Conservation (phyloP, 305 asterid genomes). For the Withania somnifera region DNA sequence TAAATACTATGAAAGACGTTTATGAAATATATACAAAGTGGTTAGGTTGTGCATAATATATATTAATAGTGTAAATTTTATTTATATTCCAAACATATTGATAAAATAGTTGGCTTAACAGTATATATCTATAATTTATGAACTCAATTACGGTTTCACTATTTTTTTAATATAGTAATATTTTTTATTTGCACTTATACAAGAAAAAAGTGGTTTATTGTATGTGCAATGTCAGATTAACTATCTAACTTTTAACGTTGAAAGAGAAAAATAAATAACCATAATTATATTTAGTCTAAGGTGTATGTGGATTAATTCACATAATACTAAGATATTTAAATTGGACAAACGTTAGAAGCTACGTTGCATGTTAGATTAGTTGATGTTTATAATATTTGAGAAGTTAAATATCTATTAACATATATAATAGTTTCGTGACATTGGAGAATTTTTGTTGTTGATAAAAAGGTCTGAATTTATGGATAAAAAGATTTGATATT, state of each 20-base stretch:
- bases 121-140: neutral
- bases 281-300: neutral
- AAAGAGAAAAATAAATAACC: neutral
- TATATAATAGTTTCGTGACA: too few relatives aligned
- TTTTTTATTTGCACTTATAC: neutral
- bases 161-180: neutral
- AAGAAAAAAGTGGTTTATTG: neutral
- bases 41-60: neutral
- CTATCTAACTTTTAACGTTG: neutral
- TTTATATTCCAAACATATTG: neutral
- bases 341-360: neutral
- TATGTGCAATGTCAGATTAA: neutral
- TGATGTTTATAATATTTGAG: neutral
- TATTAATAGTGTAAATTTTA: neutral
- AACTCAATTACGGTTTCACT: neutral
- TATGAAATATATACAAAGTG: neutral
- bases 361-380: neutral
- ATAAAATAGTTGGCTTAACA: neutral
- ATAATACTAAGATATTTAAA: neutral
- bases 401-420: neutral
- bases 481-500: too few relatives aligned
- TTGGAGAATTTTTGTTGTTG: too few relatives aligned
- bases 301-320: neutral
- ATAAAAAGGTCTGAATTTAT: too few relatives aligned
- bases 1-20: neutral